Evolutionary conservation across 2,329 filamentous ascomycete genomes (phyloP).

Genomic region (Aureobasidium sp.): DNA sequence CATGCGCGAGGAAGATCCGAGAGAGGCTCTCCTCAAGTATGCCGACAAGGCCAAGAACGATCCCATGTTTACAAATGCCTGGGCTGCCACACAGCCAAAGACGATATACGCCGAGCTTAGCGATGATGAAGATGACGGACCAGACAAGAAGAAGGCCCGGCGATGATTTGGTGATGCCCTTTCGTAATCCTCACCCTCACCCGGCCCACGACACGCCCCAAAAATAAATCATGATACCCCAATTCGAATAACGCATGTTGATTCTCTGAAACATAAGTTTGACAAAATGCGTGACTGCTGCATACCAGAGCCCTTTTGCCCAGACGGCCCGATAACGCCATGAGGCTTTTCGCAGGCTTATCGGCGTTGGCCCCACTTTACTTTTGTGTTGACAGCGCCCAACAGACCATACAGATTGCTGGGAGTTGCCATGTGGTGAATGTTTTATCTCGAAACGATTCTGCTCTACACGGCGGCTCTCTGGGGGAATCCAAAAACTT

Average conservation of each 20-base stretch:
- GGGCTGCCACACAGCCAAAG: slow-evolving; percentile 83
- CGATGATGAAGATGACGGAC: slow-evolving; percentile 67
- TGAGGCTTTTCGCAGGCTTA: slow-evolving; percentile 8
- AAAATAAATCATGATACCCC: slow-evolving; percentile 6
- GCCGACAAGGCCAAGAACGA: slow-evolving; percentile 88
- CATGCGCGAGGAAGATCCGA: slow-evolving; percentile 93
- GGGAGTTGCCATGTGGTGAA: slow-evolving; percentile 7
- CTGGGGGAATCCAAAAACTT: not conserved
- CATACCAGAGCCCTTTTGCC: not conserved
- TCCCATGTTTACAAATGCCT: slow-evolving; percentile 88
- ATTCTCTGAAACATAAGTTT: not conserved
- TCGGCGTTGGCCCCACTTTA: slow-evolving; percentile 3
- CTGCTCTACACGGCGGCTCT: not conserved
- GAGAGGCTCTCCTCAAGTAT: slow-evolving; percentile 90
- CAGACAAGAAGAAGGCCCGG: slow-evolving; percentile 51
- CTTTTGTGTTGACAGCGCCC: slow-evolving; percentile 8
- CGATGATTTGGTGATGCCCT: not conserved
- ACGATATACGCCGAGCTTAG: slow-evolving; percentile 85
- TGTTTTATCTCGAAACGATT: not conserved
- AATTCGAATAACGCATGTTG: not conserved
- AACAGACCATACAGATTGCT: slow-evolving; percentile 13
- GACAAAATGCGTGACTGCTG: slow-evolving; percentile 4
- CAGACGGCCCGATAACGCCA: slow-evolving; percentile 11
- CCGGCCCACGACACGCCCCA: not conserved
- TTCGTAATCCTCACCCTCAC: not conserved